A percentile compares a stretch with the other conserved stretches of the same genome.
These are phyloP conservation scores for Chlorella sorokiniana DNA, from an alignment of 139 green algal species.

Conservation along the genomic window DNA sequence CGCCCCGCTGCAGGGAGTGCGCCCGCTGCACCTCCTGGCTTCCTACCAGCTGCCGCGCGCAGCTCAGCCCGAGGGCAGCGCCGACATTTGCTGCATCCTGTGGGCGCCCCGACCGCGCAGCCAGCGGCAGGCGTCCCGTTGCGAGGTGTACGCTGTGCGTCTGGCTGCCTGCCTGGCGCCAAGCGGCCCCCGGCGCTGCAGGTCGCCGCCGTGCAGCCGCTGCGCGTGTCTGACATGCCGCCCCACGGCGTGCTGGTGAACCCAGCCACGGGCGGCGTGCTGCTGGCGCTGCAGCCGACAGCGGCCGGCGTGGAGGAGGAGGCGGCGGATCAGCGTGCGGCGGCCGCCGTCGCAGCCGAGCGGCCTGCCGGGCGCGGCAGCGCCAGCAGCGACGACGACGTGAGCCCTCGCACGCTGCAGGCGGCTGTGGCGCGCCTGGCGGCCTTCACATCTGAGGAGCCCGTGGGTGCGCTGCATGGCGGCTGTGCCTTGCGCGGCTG, in stretches of 20 bases:
- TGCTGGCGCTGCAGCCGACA: slow-evolving; percentile 50
- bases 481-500: too few relatives aligned
- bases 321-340: slow-evolving; percentile 13
- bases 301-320: background rate
- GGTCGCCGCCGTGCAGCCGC: slow-evolving; percentile 37
- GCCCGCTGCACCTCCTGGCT: slow-evolving; percentile 47
- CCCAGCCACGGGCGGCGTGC: slow-evolving; percentile 20
- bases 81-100: slow-evolving; percentile 31
- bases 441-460: slow-evolving; percentile 57
- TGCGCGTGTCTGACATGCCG: slow-evolving; percentile 41
- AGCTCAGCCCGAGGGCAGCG: background rate
- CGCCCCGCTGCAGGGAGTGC: slow-evolving; percentile 48
- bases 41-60: slow-evolving; percentile 31
- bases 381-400: slow-evolving; percentile 31
- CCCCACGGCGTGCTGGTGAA: slow-evolving; percentile 42
- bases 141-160: slow-evolving; percentile 44
- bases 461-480: slow-evolving; percentile 22
- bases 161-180: background rate
- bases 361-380: background rate
- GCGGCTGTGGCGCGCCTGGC: slow-evolving; percentile 64
- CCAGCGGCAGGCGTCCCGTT: slow-evolving; percentile 23
- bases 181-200: background rate
- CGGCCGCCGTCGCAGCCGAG: background rate
- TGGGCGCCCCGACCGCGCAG: slow-evolving; percentile 39
- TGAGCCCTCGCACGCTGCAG: slow-evolving; percentile 67